Evolutionary conservation across 306 rosid species (phyloP).

Genomic region (Lablab purpureus): DNA sequence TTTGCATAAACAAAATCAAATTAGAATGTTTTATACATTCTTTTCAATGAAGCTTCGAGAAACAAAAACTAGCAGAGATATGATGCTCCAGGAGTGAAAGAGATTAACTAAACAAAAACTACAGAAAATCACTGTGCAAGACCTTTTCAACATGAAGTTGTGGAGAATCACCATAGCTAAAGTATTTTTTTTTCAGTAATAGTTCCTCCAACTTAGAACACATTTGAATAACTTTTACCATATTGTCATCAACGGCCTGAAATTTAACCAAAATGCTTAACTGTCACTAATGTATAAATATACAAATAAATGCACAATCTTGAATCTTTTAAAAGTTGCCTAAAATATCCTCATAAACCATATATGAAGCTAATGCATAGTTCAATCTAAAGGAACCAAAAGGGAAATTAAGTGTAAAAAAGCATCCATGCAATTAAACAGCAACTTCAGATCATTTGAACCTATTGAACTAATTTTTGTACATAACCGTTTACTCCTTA

Average conservation of each 20-base stretch:
- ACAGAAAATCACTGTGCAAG: constrained; percentile 44
- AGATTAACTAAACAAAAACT: constrained; percentile 34
- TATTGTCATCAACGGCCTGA: constrained; percentile 71
- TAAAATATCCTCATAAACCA: constrained; percentile 3
- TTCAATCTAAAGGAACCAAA: too few relatives aligned
- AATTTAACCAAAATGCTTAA: constrained; percentile 42
- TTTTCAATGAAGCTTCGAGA: constrained; percentile 31
- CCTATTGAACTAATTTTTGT: neutral
- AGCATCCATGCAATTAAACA: neutral
- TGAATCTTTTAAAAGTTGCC: constrained; percentile 25
- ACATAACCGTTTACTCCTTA: neutral
- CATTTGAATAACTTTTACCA: constrained; percentile 55
- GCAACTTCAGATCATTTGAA: neutral
- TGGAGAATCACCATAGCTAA: constrained; percentile 68
- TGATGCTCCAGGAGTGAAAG: constrained; percentile 18
- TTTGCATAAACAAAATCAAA: constrained; percentile 7
- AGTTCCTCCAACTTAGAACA: constrained; percentile 76
- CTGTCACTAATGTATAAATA: neutral
- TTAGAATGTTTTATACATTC: constrained; percentile 19
- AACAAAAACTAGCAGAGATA: constrained; percentile 10
- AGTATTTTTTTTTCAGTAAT: constrained; percentile 73
- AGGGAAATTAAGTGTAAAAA: too few relatives aligned
- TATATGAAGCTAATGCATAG: constrained; percentile 19
- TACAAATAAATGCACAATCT: constrained; percentile 2
- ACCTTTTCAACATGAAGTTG: constrained; percentile 81